Percentiles rank a stretch among this genome's conserved stretches.
These are phyloP conservation scores for Eimeria necatrix DNA, from an alignment of 169 alveolate genomes.

Conservation along the genomic window DNA sequence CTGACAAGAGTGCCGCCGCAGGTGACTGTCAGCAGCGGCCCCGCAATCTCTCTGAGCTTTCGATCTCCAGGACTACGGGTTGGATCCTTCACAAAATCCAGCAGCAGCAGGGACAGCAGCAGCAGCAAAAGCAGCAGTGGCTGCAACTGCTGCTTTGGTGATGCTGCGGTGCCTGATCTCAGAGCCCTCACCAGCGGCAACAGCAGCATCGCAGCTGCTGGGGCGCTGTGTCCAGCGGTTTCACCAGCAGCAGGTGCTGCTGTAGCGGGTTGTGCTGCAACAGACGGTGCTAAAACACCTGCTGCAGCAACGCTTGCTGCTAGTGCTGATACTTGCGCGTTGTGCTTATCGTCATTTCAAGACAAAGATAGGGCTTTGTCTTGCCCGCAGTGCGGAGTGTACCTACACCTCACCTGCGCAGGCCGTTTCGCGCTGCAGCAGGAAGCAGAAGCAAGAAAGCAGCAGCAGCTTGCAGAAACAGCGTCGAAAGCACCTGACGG, in stretches of 20 bases:
- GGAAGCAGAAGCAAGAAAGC: constrained; percentile 51
- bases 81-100: not conserved
- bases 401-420: constrained; percentile 62
- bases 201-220: constrained; percentile 7
- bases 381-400: constrained; percentile 60
- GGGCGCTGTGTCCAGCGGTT: not conserved
- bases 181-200: not conserved
- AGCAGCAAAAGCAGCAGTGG: not conserved
- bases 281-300: not conserved
- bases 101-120: constrained; percentile 17
- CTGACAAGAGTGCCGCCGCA: constrained; percentile 37
- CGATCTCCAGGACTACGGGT: constrained; percentile 36
- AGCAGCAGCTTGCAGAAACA: constrained; percentile 41
- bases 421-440: constrained; percentile 61
- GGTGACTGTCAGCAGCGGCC: constrained; percentile 66
- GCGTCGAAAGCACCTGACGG: not conserved
- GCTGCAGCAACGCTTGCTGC: not conserved
- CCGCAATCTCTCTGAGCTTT: not conserved
- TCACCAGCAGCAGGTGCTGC: not conserved
- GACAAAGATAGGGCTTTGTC: constrained; percentile 1
- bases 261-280: not conserved
- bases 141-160: constrained; percentile 56
- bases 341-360: not conserved
- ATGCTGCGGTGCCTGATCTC: not conserved
- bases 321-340: not conserved